Evolutionary conservation across 495 filamentous ascomycete species (phyloP).

Genomic region (Apodospora peruviana): DNA sequence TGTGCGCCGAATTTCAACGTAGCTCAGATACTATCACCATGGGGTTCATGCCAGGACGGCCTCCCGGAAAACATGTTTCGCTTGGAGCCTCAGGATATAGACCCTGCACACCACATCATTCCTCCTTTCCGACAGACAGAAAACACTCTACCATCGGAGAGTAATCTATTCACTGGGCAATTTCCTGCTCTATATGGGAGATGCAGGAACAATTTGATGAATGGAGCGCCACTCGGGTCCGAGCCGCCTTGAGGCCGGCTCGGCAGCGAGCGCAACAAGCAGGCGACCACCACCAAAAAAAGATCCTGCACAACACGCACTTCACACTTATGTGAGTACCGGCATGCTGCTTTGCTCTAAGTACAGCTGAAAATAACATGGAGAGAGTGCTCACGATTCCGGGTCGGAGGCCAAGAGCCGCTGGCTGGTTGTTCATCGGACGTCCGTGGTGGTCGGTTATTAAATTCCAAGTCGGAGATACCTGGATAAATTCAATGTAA

Average conservation of each 20-base stretch:
- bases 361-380: background rate
- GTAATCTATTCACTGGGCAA: background rate
- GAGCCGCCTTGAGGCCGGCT: conserved; percentile 6
- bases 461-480: conserved; percentile 11
- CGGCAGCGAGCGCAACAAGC: background rate
- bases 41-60: no score
- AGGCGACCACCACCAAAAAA: background rate
- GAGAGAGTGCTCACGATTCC: background rate
- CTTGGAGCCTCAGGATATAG: no score
- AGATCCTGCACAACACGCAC: background rate
- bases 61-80: no score
- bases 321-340: background rate
- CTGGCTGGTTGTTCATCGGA: conserved; percentile 15
- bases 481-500: conserved; percentile 23
- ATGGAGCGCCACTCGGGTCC: conserved; percentile 20
- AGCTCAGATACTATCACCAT: no score
- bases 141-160: background rate
- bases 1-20: no score
- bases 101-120: no score
- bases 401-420: conserved; percentile 4
- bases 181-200: conserved; percentile 2
- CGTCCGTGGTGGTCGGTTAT: conserved; percentile 20
- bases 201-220: conserved; percentile 21
- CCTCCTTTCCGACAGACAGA: no score
- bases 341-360: conserved; percentile 1